phyloP scores from a whole-genome alignment of 371 early-diverging fungal species.

The Rhizopus sp. region DNA sequence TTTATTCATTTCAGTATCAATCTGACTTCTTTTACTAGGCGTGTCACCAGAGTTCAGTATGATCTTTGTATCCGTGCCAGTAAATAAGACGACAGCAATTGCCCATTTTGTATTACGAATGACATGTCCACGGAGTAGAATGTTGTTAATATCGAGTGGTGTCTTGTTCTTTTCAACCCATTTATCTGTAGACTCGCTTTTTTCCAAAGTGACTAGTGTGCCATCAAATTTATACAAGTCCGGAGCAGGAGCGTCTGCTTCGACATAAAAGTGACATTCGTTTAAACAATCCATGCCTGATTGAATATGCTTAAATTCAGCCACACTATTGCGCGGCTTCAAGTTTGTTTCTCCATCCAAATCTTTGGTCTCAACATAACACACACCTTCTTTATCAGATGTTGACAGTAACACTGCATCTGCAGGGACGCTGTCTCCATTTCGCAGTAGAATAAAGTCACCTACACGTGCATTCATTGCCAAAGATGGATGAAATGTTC shows the following conservation, averaged over 20 bases:
- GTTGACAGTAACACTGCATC: conserved; percentile 85
- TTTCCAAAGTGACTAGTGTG: conserved; percentile 47
- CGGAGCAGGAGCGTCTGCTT: conserved; percentile 72
- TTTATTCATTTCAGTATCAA: conserved; percentile 88
- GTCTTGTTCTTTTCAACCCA: conserved; percentile 42
- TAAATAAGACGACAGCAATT: conserved; percentile 84
- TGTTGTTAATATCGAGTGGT: conserved; percentile 78
- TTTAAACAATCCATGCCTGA: conserved; percentile 66
- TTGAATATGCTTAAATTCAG: conserved; percentile 63
- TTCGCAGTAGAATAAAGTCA: conserved; percentile 83
- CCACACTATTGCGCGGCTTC: conserved; percentile 74
- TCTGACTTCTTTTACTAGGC: conserved; percentile 85
- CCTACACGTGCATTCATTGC: conserved; percentile 84
- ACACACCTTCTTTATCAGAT: conserved; percentile 68
- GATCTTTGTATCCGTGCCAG: conserved; percentile 93
- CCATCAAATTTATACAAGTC: conserved; percentile 70
- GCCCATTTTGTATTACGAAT: conserved; percentile 89
- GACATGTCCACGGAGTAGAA: conserved; percentile 89
- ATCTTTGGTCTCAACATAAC: conserved; percentile 93
- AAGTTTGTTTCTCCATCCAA: conserved; percentile 97
- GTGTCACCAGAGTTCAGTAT: conserved; percentile 85
- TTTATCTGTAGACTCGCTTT: conserved; percentile 10
- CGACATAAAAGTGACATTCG: conserved; percentile 59
- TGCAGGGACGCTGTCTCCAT: conserved; percentile 90
- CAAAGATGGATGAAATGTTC: conserved; percentile 30